Conservation (phyloP, 805 yeast genomes). For the Candida saitoana region DNA sequence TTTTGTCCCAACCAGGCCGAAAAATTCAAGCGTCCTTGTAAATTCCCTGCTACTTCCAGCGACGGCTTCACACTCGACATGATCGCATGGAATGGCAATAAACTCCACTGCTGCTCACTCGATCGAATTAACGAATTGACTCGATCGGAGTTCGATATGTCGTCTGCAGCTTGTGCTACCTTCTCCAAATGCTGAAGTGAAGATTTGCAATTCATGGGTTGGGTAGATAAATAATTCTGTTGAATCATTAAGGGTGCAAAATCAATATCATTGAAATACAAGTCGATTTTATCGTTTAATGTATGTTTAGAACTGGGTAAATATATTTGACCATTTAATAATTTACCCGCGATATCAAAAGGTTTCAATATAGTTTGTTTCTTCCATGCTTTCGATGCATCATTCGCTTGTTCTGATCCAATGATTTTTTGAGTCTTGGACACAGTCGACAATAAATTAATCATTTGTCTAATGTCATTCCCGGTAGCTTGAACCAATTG, state of each 20-base stretch:
- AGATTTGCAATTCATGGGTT: conserved; percentile 46
- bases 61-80: conserved; percentile 82
- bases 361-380: conserved; percentile 89
- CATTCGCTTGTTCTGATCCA: conserved; percentile 58
- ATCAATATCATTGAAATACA: conserved; percentile 91
- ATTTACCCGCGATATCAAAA: conserved; percentile 75
- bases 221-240: conserved; percentile 77
- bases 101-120: conserved; percentile 90
- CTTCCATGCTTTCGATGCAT: conserved; percentile 70
- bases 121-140: conserved; percentile 82
- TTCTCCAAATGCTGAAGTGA: conserved; percentile 54
- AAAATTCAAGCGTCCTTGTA: conserved; percentile 69
- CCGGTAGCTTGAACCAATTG: conserved; percentile 80
- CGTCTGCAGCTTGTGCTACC: conserved; percentile 77
- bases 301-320: conserved; percentile 49
- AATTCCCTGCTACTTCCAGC: conserved; percentile 65
- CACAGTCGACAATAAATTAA: conserved; percentile 81
- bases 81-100: conserved; percentile 86
- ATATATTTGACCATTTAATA: conserved; percentile 58
- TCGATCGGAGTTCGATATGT: conserved; percentile 79
- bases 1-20: conserved; percentile 88
- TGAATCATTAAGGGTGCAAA: conserved; percentile 94
- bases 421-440: conserved; percentile 67
- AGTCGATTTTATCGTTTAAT: conserved; percentile 76
- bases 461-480: conserved; percentile 91